Evolutionary conservation across 257 asterid genomes (phyloP).

Genomic region (Jasminum sambac): DNA sequence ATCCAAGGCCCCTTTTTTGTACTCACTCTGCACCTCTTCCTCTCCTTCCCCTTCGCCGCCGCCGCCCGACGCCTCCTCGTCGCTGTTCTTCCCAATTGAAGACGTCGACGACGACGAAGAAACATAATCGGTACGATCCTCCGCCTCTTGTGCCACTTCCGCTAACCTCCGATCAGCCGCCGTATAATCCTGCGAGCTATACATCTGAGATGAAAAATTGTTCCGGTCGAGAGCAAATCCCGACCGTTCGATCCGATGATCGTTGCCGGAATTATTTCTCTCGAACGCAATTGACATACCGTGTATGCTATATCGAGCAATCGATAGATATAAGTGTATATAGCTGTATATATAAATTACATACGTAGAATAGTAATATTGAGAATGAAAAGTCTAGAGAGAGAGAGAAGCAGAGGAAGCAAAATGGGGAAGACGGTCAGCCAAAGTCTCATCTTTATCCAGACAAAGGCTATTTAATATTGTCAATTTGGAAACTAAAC

Average conservation of each 20-base stretch:
- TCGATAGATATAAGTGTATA: slow-evolving; percentile 5
- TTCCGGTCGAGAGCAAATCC: slow-evolving; percentile 34
- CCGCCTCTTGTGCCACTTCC: slow-evolving; percentile 21
- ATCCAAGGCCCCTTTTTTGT: slow-evolving; percentile 46
- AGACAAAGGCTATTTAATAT: slow-evolving; percentile 29
- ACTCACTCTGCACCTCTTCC: slow-evolving; percentile 54
- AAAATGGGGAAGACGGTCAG: slow-evolving; percentile 24
- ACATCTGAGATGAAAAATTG: slow-evolving; percentile 29
- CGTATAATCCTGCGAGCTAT: slow-evolving; percentile 30
- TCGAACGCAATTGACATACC: slow-evolving; percentile 44
- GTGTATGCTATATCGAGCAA: slow-evolving; percentile 13
- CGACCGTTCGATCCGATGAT: slow-evolving; percentile 37
- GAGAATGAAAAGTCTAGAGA: slow-evolving; percentile 19
- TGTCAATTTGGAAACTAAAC: slow-evolving; percentile 52
- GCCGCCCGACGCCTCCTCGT: slow-evolving; percentile 30
- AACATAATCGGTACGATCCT: slow-evolving; percentile 28
- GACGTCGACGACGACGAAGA: slow-evolving; percentile 46
- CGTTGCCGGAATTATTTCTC: slow-evolving; percentile 40
- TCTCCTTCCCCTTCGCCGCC: slow-evolving; percentile 33
- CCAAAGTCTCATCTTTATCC: slow-evolving; percentile 63
- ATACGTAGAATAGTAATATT: neutral
- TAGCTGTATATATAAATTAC: neutral
- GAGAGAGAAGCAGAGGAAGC: slow-evolving; percentile 15
- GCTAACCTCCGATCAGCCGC: slow-evolving; percentile 23
- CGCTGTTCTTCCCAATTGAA: slow-evolving; percentile 56